Evolutionary conservation across 2,329 filamentous ascomycete genomes (phyloP).

Genomic region (Hymenoscyphus fructigenus): DNA sequence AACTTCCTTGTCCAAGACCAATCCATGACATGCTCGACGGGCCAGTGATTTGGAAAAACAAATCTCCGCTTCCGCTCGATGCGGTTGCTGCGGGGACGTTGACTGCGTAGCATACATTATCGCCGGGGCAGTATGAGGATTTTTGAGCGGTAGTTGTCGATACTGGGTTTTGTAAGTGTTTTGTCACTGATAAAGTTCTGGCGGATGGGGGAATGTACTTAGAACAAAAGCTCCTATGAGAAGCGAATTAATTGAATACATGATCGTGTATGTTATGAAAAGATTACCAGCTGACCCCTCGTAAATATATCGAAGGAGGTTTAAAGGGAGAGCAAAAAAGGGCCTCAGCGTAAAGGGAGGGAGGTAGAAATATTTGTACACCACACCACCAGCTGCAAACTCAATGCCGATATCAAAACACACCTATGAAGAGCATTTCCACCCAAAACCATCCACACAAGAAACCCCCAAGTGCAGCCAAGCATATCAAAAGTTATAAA

Average conservation of each 20-base stretch:
- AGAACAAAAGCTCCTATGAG: conserved; percentile 20
- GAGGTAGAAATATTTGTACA: not conserved
- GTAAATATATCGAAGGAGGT: not conserved
- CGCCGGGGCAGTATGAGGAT: conserved; percentile 24
- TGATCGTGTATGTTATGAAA: not conserved
- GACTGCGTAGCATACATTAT: conserved; percentile 44
- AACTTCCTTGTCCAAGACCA: conserved; percentile 53
- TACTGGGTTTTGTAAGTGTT: conserved; percentile 14
- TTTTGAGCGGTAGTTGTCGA: conserved; percentile 23
- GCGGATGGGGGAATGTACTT: conserved; percentile 13
- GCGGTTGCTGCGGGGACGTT: conserved; percentile 55
- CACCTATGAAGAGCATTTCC: not conserved
- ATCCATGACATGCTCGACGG: conserved; percentile 54
- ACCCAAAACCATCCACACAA: not conserved
- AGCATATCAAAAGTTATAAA: not conserved
- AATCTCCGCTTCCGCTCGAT: conserved; percentile 50
- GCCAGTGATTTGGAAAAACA: conserved; percentile 57
- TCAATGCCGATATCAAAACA: not conserved
- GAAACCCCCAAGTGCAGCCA: not conserved
- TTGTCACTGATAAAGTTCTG: not conserved
- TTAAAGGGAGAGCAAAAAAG: too few species aligned
- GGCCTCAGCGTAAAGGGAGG: not conserved
- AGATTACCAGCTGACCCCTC: not conserved
- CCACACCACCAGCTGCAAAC: not conserved
- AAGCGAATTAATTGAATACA: not conserved